Conservation (phyloP, 352 stramenopile genomes). For the Pythium brachiatum region DNA sequence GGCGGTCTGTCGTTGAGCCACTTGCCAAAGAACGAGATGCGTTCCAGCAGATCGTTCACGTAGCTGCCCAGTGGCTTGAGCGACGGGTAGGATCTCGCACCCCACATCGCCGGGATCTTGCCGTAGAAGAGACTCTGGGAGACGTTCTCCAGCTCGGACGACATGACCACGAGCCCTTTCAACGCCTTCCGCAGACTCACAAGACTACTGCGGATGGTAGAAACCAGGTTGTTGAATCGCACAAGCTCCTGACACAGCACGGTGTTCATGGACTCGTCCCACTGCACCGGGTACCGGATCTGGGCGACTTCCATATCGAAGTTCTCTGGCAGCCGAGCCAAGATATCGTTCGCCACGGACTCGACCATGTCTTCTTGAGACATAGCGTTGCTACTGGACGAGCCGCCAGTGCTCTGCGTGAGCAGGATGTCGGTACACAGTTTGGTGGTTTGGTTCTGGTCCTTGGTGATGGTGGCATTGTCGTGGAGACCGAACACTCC, state of each 20-base stretch:
- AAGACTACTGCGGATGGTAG: slow-evolving; percentile 85
- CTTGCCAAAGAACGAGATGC: slow-evolving; percentile 88
- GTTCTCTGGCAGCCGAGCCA: slow-evolving; percentile 80
- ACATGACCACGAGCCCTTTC: slow-evolving; percentile 94
- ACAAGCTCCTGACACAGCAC: slow-evolving; percentile 93
- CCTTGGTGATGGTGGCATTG: slow-evolving; percentile 94
- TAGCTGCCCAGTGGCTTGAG: slow-evolving; percentile 92
- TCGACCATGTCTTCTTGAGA: slow-evolving; percentile 91
- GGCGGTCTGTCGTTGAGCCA: slow-evolving; percentile 90
- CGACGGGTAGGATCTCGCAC: slow-evolving; percentile 90
- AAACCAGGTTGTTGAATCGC: slow-evolving; percentile 92
- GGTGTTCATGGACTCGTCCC: slow-evolving; percentile 94
- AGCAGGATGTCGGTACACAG: slow-evolving; percentile 92
- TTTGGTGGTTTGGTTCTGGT: slow-evolving; percentile 93
- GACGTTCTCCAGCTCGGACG: slow-evolving; percentile 90
- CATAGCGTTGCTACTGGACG: slow-evolving; percentile 52
- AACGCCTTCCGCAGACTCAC: slow-evolving; percentile 88
- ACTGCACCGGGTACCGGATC: slow-evolving; percentile 89
- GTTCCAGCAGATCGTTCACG: slow-evolving; percentile 88
- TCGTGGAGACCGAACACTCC: slow-evolving; percentile 93
- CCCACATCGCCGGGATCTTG: slow-evolving; percentile 91
- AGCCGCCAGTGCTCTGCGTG: slow-evolving; percentile 80
- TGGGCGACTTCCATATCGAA: slow-evolving; percentile 93
- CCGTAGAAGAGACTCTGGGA: slow-evolving; percentile 90
- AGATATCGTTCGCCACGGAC: slow-evolving; percentile 84